Conservation (phyloP, 2,329 filamentous ascomycete species). For the Paramyrothecium roridum region DNA sequence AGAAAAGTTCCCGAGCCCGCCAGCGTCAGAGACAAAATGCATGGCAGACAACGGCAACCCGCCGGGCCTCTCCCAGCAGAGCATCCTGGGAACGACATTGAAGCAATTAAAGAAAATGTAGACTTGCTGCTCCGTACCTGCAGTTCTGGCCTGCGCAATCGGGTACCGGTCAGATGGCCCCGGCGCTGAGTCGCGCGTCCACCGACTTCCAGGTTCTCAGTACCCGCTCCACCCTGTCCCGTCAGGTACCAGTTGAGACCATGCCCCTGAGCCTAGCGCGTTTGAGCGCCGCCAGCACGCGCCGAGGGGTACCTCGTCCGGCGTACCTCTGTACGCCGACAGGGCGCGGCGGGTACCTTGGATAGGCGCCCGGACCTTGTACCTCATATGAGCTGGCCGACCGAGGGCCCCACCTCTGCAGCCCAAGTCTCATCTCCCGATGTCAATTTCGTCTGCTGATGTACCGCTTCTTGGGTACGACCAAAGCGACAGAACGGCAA, state of each 20-base stretch:
- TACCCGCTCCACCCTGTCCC: neutral
- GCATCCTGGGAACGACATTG: too few species aligned
- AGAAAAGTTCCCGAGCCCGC: too few species aligned
- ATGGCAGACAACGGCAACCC: too few species aligned
- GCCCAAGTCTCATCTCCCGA: conserved; percentile 16
- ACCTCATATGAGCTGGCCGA: neutral
- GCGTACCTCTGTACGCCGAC: neutral
- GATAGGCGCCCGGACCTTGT: neutral
- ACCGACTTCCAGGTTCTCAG: neutral
- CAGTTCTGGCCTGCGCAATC: neutral
- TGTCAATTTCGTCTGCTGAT: conserved; percentile 14
- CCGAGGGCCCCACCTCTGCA: conserved; percentile 10
- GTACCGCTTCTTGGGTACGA: neutral
- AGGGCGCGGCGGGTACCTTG: neutral
- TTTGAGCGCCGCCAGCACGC: neutral
- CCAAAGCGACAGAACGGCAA: too few species aligned
- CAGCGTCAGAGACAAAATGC: too few species aligned
- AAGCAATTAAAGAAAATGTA: too few species aligned
- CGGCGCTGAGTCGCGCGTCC: neutral
- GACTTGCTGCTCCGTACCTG: too few species aligned
- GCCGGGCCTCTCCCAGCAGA: too few species aligned
- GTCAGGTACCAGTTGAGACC: neutral
- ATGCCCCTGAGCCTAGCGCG: neutral
- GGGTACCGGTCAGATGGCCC: neutral
- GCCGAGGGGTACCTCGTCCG: neutral